Evolutionary conservation across 2,329 filamentous ascomycete species (phyloP), one percentile per base, ranked within the genome.

Genomic region (Stagonosporopsis rhizophila): DNA sequence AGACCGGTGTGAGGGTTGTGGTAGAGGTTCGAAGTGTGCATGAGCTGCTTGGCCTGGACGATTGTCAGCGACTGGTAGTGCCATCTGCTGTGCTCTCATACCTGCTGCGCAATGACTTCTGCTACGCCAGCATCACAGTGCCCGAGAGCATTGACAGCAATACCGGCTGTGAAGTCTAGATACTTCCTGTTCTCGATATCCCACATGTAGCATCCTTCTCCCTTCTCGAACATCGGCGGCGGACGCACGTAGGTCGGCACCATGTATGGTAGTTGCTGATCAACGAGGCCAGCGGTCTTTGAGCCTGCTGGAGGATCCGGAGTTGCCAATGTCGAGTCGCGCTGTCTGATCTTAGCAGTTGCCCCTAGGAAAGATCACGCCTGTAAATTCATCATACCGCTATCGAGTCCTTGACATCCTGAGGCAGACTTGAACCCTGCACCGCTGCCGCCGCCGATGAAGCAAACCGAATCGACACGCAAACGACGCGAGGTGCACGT

Each of bases 11-110:
- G 97, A 2, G 89, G 89, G 78, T 98, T 99, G 79, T 97, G 90
- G 83, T 98, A 99, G 19, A 99, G 85, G 77, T 99, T 99, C 11
- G 92, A 97, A 42, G 91, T 89, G 77, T 99, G 95, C 53, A 97
- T 85, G 45, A 99, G 85, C 7, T 88, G 92, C 70, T 89, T 77
- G 11, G 80, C 75, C 72, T 82, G 64, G 27, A 41, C 6, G n/a
- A 51, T 17, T 4, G 56, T 74, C 30, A 72, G 62, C 37, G 22
- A 17, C 2, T 14, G 25, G 11, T 8, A 11, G 28, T 8, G 22
- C 12, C 20, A 34, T 25, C 4, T 15, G 15, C 20, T 8, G 20
- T 34, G 11, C 4, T n/a, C n/a, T 46, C 70, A 56, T 74, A 89
- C 89, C 84, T 96, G 92, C 65, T 96, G 85, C 11, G 88, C 84